phyloP scores from a whole-genome alignment of 331 rosid genomes.

The Prunus yedoensis region DNA sequence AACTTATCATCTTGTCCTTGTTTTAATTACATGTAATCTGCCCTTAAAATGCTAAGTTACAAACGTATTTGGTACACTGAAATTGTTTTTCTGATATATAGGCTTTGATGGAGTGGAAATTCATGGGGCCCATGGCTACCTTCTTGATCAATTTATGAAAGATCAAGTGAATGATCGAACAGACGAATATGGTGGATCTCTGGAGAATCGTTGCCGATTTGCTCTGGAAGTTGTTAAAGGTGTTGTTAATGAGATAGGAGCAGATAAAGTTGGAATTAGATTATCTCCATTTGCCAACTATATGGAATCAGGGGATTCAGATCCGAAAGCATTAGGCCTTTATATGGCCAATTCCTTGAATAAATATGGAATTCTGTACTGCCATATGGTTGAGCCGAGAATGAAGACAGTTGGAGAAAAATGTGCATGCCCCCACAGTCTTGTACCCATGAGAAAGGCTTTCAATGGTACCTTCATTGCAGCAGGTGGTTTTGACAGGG shows the following conservation, averaged over 20 bases:
- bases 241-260: constrained; percentile 36
- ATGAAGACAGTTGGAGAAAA: constrained; percentile 32
- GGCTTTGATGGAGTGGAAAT: constrained; percentile 34
- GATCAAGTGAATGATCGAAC: constrained; percentile 26
- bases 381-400: constrained; percentile 82
- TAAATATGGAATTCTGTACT: constrained; percentile 46
- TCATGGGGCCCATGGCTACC: constrained; percentile 24
- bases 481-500: constrained; percentile 58
- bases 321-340: constrained; percentile 58
- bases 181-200: constrained; percentile 75
- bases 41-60: not conserved
- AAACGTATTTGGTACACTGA: not conserved
- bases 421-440: constrained; percentile 30
- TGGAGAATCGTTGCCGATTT: constrained; percentile 68
- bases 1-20: not conserved
- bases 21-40: not conserved
- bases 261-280: constrained; percentile 61
- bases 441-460: constrained; percentile 68
- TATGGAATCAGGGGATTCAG: constrained; percentile 51
- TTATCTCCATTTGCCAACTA: constrained; percentile 64
- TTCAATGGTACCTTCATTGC: constrained; percentile 65
- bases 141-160: constrained; percentile 28
- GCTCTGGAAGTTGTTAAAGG: constrained; percentile 64
- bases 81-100: not conserved
- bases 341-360: constrained; percentile 55